Evolutionary conservation across 2,329 filamentous ascomycete species (phyloP).

Genomic region (Monosporascus sp.): DNA sequence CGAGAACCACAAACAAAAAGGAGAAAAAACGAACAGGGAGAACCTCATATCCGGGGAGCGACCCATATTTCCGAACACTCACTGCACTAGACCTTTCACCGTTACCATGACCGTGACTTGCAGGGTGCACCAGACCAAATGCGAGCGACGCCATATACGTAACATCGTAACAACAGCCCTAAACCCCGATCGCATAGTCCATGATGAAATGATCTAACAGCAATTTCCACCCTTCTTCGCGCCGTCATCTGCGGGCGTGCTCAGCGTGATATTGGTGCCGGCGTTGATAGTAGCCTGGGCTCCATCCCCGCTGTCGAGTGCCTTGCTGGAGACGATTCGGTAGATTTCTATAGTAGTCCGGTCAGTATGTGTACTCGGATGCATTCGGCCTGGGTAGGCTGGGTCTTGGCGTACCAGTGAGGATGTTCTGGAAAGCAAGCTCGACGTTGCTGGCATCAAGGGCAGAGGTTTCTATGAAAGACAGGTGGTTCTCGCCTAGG

Average conservation of each 20-base stretch:
- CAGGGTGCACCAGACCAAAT: conserved; percentile 17
- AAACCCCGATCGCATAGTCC: conserved; percentile 24
- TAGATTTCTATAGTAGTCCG: conserved; percentile 73
- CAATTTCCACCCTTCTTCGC: conserved; percentile 76
- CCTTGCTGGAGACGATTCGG: conserved; percentile 97
- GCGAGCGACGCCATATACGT: conserved; percentile 27
- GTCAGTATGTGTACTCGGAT: conserved; percentile 7
- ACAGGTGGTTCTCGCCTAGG: conserved; percentile 91
- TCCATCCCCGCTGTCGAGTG: conserved; percentile 82
- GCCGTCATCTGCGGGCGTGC: conserved; percentile 71
- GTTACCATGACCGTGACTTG: neutral
- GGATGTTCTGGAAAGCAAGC: conserved; percentile 98
- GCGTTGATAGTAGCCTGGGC: conserved; percentile 73
- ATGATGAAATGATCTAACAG: conserved; percentile 50
- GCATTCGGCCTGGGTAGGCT: conserved; percentile 6
- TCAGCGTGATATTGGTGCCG: conserved; percentile 80
- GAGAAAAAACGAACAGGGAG: conserved; percentile 11
- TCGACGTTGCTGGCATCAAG: conserved; percentile 99
- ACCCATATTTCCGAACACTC: conserved; percentile 19
- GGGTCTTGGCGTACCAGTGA: conserved; percentile 66
- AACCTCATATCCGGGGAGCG: conserved; percentile 18
- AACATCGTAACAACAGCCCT: conserved; percentile 28
- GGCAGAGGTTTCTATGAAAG: conserved; percentile 98
- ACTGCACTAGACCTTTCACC: conserved; percentile 9
- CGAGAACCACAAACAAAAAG: neutral